These are phyloP conservation scores for Meripilus lineatus DNA, from an alignment of 1,284 basidiomycete species.

Conservation along the genomic window DNA sequence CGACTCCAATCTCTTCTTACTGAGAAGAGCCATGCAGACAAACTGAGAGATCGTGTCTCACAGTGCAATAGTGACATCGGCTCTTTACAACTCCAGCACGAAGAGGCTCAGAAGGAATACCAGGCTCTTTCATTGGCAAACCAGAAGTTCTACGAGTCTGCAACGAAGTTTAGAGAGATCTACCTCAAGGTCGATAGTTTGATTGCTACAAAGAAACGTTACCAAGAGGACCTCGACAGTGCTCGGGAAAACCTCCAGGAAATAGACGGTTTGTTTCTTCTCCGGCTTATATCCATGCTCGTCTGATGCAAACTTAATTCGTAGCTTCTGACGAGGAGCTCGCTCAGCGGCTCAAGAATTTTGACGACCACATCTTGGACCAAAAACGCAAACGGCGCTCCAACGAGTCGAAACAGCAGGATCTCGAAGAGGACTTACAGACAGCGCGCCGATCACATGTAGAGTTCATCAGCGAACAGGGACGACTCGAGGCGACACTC, in stretches of 20 bases:
- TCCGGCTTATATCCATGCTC: background rate
- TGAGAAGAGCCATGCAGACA: conserved; percentile 87
- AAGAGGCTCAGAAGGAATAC: conserved; percentile 65
- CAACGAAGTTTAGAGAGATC: conserved; percentile 81
- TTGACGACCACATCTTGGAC: conserved; percentile 59
- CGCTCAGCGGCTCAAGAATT: conserved; percentile 62
- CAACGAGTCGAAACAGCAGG: conserved; percentile 49
- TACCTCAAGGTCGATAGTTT: conserved; percentile 72
- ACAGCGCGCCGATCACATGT: conserved; percentile 52
- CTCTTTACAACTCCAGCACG: conserved; percentile 71
- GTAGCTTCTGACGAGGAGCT: conserved; percentile 80
- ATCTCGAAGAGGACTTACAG: conserved; percentile 58
- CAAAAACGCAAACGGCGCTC: conserved; percentile 46
- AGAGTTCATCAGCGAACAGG: conserved; percentile 53
- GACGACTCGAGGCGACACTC: conserved; percentile 58
- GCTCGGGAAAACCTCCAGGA: conserved; percentile 69
- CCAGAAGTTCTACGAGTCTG: conserved; percentile 77
- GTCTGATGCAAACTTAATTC: background rate
- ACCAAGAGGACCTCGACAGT: conserved; percentile 53
- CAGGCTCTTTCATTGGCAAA: conserved; percentile 72
- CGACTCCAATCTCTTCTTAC: conserved; percentile 75
- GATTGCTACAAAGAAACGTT: conserved; percentile 55
- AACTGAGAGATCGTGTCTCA: conserved; percentile 67
- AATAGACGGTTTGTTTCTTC: conserved; percentile 52
- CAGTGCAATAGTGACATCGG: conserved; percentile 62